Evolutionary conservation across 495 filamentous ascomycete genomes (phyloP).

Genomic region (Hypoxylon cercidicola): DNA sequence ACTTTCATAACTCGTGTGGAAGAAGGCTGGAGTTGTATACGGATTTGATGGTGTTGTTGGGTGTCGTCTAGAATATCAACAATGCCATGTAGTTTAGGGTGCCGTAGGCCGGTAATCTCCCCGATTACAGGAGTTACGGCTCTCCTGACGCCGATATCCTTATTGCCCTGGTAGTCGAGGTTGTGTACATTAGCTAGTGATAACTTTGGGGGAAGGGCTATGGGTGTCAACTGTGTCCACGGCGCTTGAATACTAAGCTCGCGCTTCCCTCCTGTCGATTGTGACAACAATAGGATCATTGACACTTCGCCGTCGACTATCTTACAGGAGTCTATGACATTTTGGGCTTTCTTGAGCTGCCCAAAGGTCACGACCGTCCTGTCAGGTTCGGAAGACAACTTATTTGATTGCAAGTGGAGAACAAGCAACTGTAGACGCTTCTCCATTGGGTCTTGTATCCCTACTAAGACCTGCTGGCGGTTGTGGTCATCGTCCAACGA

Average conservation of each 20-base stretch:
- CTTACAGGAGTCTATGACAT: conserved; percentile 79
- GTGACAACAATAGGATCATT: conserved; percentile 75
- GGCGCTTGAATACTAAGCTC: conserved; percentile 79
- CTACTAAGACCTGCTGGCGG: conserved; percentile 68
- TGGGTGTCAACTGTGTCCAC: conserved; percentile 71
- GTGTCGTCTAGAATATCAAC: conserved; percentile 73
- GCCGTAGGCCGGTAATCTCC: conserved; percentile 55
- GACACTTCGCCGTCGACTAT: conserved; percentile 74
- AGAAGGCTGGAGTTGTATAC: conserved; percentile 72
- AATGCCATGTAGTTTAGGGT: conserved; percentile 62
- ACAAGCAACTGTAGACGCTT: conserved; percentile 74
- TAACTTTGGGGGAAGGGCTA: conserved; percentile 60
- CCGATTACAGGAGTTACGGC: conserved; percentile 45
- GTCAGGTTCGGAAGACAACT: conserved; percentile 28
- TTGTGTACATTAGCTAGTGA: conserved; percentile 50
- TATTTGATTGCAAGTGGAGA: conserved; percentile 59
- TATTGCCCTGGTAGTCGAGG: conserved; percentile 49
- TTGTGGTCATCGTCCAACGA: conserved; percentile 61
- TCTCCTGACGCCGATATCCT: conserved; percentile 44
- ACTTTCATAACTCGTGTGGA: conserved; percentile 67
- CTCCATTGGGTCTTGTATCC: conserved; percentile 73
- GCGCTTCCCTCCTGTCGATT: conserved; percentile 67
- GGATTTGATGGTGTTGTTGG: conserved; percentile 68
- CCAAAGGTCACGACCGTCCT: conserved; percentile 52
- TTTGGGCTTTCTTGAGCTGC: conserved; percentile 61